Evolutionary conservation across 2,329 filamentous ascomycete genomes (phyloP).

Genomic region (Nemania bipapillata): DNA sequence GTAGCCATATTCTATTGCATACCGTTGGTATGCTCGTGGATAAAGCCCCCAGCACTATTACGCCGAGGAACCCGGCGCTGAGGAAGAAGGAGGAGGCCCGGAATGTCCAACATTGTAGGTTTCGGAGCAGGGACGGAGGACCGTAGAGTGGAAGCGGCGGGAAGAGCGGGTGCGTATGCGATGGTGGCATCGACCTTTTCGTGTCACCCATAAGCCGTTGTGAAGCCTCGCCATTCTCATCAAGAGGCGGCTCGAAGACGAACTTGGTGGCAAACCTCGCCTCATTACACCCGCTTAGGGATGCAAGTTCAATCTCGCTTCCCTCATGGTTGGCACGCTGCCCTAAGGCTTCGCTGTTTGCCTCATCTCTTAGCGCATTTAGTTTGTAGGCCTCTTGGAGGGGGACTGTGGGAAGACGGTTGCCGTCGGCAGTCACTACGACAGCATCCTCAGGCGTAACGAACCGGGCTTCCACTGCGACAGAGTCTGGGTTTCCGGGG

Average conservation of each 20-base stretch:
- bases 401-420: conserved; percentile 74
- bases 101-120: conserved; percentile 73
- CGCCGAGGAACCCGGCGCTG: conserved; percentile 78
- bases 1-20: conserved; percentile 61
- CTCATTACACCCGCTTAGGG: conserved; percentile 39
- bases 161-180: conserved; percentile 81
- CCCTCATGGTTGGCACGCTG: conserved; percentile 43
- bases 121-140: conserved; percentile 72
- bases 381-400: conserved; percentile 76
- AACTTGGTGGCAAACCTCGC: conserved; percentile 30
- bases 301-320: conserved; percentile 11
- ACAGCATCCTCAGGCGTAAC: conserved; percentile 78
- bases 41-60: conserved; percentile 79
- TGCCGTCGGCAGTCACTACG: conserved; percentile 73
- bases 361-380: conserved; percentile 69
- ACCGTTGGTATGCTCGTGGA: conserved; percentile 71
- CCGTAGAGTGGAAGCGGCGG: conserved; percentile 86
- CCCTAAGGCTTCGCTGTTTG: conserved; percentile 49
- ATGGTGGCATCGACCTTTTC: conserved; percentile 66
- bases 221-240: conserved; percentile 52
- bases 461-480: conserved; percentile 71
- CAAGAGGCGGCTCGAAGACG: conserved; percentile 30
- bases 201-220: conserved; percentile 61
- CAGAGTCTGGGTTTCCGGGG: conserved; percentile 52
- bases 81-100: conserved; percentile 76